These are phyloP conservation scores for Harringtonia lauricola DNA, from an alignment of 2,329 filamentous ascomycete genomes.

Conservation along the genomic window DNA sequence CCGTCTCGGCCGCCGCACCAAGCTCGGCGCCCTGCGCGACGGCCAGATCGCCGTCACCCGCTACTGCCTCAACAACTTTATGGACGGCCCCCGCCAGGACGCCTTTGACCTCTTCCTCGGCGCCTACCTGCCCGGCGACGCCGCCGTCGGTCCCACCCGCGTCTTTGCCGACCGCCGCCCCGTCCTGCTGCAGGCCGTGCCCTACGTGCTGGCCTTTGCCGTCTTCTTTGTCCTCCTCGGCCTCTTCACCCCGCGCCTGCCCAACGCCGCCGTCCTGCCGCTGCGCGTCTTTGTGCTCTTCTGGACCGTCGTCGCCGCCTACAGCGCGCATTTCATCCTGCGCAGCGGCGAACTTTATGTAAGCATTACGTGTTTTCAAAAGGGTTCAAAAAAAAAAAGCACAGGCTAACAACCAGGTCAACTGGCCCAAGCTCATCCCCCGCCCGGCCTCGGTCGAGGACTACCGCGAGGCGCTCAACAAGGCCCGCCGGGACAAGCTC, in stretches of 20 bases:
- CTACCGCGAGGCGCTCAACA: constrained; percentile 74
- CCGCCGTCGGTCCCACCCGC: constrained; percentile 55
- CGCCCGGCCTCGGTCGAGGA: constrained; percentile 78
- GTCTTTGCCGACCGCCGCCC: constrained; percentile 81
- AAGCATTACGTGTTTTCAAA: too few species aligned
- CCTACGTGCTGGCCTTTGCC: constrained; percentile 80
- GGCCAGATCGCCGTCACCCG: constrained; percentile 78
- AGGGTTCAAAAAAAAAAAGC: too few species aligned
- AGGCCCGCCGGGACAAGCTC: constrained; percentile 71
- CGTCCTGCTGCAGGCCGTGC: constrained; percentile 81
- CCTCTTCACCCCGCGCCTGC: constrained; percentile 58
- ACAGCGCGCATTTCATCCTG: constrained; percentile 67
- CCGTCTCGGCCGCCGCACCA: constrained; percentile 81
- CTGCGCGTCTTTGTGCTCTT: constrained; percentile 72
- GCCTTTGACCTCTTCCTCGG: constrained; percentile 92
- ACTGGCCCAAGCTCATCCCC: constrained; percentile 95
- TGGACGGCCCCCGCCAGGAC: constrained; percentile 88
- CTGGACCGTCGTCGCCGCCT: constrained; percentile 60
- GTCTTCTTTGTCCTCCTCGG: constrained; percentile 73
- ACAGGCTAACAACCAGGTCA: too few species aligned
- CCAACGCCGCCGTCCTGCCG: constrained; percentile 68
- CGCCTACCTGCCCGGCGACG: constrained; percentile 64
- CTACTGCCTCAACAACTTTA: constrained; percentile 89
- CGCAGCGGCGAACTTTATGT: constrained; percentile 89
- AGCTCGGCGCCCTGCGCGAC: constrained; percentile 74